These are phyloP conservation scores for Leccinum uliginosum DNA, from an alignment of 768 basidiomycete species.

Conservation along the genomic window DNA sequence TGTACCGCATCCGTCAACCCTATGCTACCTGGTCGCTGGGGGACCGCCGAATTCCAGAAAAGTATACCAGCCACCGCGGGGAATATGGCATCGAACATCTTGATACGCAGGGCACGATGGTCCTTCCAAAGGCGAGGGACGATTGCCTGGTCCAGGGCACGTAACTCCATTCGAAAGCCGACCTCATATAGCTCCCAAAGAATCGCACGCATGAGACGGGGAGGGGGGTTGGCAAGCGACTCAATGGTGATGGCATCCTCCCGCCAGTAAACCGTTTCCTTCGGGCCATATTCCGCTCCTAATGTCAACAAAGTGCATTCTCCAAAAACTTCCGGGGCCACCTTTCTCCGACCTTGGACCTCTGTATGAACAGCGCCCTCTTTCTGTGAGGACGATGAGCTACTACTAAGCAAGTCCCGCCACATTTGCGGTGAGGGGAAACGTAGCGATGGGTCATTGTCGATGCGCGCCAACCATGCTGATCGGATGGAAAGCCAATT, in stretches of 20 bases:
- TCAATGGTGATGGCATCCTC: not conserved
- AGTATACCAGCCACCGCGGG: not conserved
- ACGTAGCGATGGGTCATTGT: not conserved
- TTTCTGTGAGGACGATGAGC: not conserved
- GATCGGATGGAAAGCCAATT: conserved; percentile 8
- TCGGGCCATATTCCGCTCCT: not conserved
- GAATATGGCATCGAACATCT: not conserved
- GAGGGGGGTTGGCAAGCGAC: not conserved
- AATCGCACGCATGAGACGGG: not conserved
- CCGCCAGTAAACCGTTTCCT: not conserved
- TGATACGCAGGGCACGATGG: not conserved
- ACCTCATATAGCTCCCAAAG: not conserved
- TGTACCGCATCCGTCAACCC: too few species aligned
- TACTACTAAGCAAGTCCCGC: not conserved
- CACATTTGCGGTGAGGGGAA: not conserved
- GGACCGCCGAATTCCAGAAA: not conserved
- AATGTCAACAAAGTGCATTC: too few species aligned
- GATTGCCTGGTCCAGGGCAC: not conserved
- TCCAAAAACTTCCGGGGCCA: not conserved
- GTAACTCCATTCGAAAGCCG: not conserved
- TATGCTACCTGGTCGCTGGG: not conserved
- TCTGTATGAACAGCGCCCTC: too few species aligned
- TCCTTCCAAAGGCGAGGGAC: not conserved
- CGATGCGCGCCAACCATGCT: conserved; percentile 1
- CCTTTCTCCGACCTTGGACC: too few species aligned